Evolutionary conservation across 371 early-diverging fungal genomes (phyloP), one percentile per base, ranked within the genome.

Genomic region (Mucor racemosus): DNA sequence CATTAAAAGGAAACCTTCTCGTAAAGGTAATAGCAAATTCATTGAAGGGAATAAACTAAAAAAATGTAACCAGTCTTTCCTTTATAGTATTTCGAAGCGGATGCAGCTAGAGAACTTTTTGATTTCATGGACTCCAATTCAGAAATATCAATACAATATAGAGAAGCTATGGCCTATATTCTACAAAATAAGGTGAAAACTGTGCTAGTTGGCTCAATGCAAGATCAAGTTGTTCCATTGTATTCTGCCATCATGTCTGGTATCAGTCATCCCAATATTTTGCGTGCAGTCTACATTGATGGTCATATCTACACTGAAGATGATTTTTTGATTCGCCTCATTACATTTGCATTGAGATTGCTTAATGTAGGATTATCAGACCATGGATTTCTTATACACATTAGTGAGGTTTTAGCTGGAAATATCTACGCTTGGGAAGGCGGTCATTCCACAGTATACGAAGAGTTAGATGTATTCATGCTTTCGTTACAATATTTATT

Each of bases 171-270:
- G 61, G 77, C 83, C n/a, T 78, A 75, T 13, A 78, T 95, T 1
- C 76, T 94, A 21, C 75, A 87, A 4, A 68, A 77, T 1, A 92
- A 93, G 3, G 87, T 94, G 15, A 85, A 91, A 39, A 70, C 91
- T 13, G 84, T 90, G 0, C 78, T 91, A 66, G 76, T 91, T 66
- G 86, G 92, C 19, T 85, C 90, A 9, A 76, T 95, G 92, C 94
- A 94, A 60, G 97, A 97, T 71, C 97, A 97, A 70, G 97, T 95
- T 0, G 97, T 96, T 0, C 97, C 97, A 56, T 80, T 96, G 19
- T 94, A 97, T 76, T 97, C 97, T 13, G 94, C 94, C 0, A 86
- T 92, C 26, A 81, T 96, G 81, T 89, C 92, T 33, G 92, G 93
- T 9, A 82, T 94, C 26, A 76, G 87, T 13, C 97, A 97, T 71